Conservation (phyloP, 768 basidiomycete genomes). For the Candolleomyces eurysporus region DNA sequence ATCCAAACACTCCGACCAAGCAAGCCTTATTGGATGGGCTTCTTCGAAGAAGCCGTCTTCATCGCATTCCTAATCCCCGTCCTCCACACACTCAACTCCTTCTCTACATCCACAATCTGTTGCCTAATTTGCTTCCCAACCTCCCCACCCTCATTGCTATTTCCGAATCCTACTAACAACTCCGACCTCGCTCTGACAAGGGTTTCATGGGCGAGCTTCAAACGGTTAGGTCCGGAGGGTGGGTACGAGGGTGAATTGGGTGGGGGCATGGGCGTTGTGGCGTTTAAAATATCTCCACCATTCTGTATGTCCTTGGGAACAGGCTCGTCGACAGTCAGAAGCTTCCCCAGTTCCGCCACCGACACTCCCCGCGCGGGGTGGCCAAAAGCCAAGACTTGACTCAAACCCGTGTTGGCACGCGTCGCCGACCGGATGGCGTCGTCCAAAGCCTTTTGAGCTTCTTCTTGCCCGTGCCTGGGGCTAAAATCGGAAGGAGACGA, state of each 20-base stretch:
- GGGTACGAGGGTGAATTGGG: constrained; percentile 40
- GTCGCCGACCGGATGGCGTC: constrained; percentile 58
- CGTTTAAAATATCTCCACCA: neutral
- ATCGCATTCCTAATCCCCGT: constrained; percentile 54
- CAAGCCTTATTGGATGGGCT: neutral
- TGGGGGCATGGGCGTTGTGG: neutral
- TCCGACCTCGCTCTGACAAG: constrained; percentile 61
- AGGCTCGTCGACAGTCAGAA: constrained; percentile 77
- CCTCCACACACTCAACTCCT: constrained; percentile 71
- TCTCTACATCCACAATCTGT: constrained; percentile 59
- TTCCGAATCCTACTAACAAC: constrained; percentile 66
- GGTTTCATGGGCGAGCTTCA: constrained; percentile 64
- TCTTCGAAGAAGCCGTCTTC: neutral
- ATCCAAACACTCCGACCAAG: neutral
- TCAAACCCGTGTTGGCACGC: constrained; percentile 52
- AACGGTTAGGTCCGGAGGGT: constrained; percentile 62
- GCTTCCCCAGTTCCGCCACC: constrained; percentile 76
- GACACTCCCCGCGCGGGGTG: constrained; percentile 80
- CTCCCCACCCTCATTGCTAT: constrained; percentile 63
- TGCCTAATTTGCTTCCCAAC: constrained; percentile 65
- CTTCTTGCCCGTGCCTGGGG: constrained; percentile 6
- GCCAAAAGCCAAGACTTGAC: constrained; percentile 50
- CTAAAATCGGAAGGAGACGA: neutral
- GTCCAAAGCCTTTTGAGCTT: constrained; percentile 58
- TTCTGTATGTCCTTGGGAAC: constrained; percentile 27